A percentile compares a stretch with the other conserved stretches of the same genome.
Evolutionary conservation across 2,329 filamentous ascomycete genomes (phyloP).

Genomic region (Epichloe sibirici): DNA sequence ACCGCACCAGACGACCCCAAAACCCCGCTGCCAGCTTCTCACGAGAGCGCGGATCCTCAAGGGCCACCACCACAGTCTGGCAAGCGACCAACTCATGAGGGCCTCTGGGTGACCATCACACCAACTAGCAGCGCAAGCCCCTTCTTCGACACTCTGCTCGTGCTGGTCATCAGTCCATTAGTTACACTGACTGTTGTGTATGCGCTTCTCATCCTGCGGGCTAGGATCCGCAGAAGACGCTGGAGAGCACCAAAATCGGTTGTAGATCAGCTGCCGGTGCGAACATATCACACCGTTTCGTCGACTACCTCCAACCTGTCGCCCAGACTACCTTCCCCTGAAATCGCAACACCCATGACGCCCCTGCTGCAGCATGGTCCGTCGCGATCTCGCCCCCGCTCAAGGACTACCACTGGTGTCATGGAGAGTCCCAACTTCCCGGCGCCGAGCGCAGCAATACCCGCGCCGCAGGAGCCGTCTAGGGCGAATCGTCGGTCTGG

Average conservation of each 20-base stretch:
- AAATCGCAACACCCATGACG: constrained; percentile 59
- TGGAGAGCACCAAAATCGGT: constrained; percentile 98
- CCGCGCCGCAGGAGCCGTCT: constrained; percentile 22
- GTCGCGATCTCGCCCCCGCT: constrained; percentile 46
- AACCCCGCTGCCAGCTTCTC: constrained; percentile 10
- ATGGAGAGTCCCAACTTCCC: constrained; percentile 36
- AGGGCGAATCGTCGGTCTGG: constrained; percentile 22
- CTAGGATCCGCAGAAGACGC: constrained; percentile 74
- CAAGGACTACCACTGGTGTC: constrained; percentile 51
- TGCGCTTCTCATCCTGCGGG: constrained; percentile 72
- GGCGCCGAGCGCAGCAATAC: constrained; percentile 29
- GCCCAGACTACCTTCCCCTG: constrained; percentile 48
- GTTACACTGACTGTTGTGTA: constrained; percentile 91
- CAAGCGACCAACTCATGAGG: constrained; percentile 36
- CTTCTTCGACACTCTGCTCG: constrained; percentile 92
- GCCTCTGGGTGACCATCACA: constrained; percentile 92
- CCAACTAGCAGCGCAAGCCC: constrained; percentile 82
- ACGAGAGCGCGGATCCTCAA: constrained; percentile 9
- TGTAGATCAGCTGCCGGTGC: constrained; percentile 85
- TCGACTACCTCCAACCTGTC: constrained; percentile 39
- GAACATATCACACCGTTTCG: constrained; percentile 82
- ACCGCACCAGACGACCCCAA: constrained; percentile 12
- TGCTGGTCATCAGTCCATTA: constrained; percentile 87
- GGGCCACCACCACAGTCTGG: constrained; percentile 7
- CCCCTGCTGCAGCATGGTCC: constrained; percentile 58